Evolutionary conservation across 805 yeast genomes (phyloP), one percentile per base, ranked within the genome.

Genomic region (Saccharomycopsis oosterbeekiorum): DNA sequence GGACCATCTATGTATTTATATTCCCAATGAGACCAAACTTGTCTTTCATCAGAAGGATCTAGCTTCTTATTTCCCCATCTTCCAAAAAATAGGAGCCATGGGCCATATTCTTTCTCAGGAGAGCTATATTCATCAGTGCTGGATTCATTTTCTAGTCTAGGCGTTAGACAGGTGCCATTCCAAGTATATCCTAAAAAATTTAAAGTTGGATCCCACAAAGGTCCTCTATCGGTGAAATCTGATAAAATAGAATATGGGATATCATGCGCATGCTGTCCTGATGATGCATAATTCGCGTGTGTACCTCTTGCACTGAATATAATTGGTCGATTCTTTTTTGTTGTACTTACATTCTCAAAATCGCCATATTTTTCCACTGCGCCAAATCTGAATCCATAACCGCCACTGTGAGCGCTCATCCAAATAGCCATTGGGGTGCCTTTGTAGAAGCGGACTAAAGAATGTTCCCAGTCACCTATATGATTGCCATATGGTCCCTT

Each of bases 321-420:
- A 21, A 91, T 79, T 0, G 98, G 97, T 66, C 88, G 78, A 24
- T 24, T 55, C 14, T 24, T 55, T 15, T 55, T n/a, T 39, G 40
- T 34, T 56, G 50, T 42, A 9, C 41, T 29, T 39, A 42, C 55
- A 37, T 58, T 34, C 12, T 61, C 59, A 58, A 75, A 76, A 24
- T 70, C 67, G 57, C 76, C 79, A 63, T 80, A 76, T 67, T 84
- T 85, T 70, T 90, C 96, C 60, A 92, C 73, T 26, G 89, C 86
- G n/a, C 80, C 78, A 70, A 85, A 92, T 64, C 79, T 78, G 70
- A 86, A 93, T 0, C 96, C 97, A 37, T 91, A 86, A 8, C 99
- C 99, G 12, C 98, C 97, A 1, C 97, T 97, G 73, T 93, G 99
- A 0, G 97, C 98, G 36, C 96, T 86, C 96, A 94, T 88, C 98